Evolutionary conservation across 148 eudicot species (phyloP).

Genomic region (Linanthus parryae): DNA sequence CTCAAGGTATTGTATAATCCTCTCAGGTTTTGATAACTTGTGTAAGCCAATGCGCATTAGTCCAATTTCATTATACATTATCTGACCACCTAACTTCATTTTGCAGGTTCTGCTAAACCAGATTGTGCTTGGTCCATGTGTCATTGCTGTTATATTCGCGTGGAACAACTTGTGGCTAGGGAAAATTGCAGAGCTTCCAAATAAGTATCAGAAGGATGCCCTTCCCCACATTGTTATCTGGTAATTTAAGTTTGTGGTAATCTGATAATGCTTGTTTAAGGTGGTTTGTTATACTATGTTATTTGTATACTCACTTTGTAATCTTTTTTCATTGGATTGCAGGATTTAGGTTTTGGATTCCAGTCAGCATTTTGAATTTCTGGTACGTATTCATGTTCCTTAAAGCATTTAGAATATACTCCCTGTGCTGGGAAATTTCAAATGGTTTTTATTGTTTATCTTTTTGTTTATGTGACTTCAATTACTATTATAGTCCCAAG

Average conservation of each 20-base stretch:
- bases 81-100: conserved; percentile 10
- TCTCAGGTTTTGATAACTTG: too few species aligned
- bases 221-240: conserved; percentile 61
- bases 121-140: conserved; percentile 79
- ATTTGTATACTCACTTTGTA: not conserved
- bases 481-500: too few species aligned
- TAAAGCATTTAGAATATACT: too few species aligned
- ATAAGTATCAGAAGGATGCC: conserved; percentile 75
- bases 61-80: not conserved
- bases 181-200: conserved; percentile 81
- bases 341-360: conserved; percentile 98
- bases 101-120: conserved; percentile 81
- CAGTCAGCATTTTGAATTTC: conserved; percentile 79
- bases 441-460: too few species aligned
- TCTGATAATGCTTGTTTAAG: too few species aligned
- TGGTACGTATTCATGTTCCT: conserved; percentile 48
- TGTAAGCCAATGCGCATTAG: too few species aligned
- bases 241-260: too few species aligned
- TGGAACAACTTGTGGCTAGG: conserved; percentile 94
- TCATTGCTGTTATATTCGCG: conserved; percentile 88
- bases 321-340: conserved; percentile 21
- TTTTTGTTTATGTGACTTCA: too few species aligned
- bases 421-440: too few species aligned
- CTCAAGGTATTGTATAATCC: conserved; percentile 45
- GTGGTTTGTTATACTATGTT: too few species aligned